Conservation (phyloP, 2,329 filamentous ascomycete species). For the Cladophialophora immunda region DNA sequence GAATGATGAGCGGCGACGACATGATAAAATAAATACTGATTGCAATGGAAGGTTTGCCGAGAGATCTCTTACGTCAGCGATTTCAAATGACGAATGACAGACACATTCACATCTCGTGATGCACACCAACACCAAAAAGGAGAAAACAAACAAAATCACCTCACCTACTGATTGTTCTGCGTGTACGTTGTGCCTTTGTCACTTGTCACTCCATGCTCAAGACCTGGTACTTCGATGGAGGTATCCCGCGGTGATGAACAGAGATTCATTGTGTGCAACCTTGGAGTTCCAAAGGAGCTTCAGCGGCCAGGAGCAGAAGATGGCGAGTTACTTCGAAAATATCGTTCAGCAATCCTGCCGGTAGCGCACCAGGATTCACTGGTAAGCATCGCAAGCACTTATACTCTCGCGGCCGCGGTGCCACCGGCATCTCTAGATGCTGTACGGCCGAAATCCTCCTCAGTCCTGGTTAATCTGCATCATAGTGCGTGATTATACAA, state of each 20-base stretch:
- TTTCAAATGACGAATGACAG: constrained; percentile 3
- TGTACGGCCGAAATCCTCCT: background rate
- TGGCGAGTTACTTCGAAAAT: background rate
- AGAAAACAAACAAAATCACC: background rate
- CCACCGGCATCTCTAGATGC: background rate
- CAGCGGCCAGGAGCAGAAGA: background rate
- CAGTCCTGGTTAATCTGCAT: background rate
- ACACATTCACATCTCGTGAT: background rate
- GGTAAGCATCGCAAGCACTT: background rate
- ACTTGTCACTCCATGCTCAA: background rate
- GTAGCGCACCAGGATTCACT: background rate
- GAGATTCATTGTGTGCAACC: background rate
- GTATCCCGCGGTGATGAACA: background rate
- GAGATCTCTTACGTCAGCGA: background rate
- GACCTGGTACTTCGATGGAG: background rate
- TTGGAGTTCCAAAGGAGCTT: background rate
- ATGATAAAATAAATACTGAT: background rate
- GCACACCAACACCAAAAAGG: background rate
- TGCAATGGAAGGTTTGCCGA: background rate
- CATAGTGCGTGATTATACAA: background rate
- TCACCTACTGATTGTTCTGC: background rate
- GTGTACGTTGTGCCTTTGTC: background rate
- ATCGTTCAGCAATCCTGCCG: background rate
- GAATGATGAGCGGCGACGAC: background rate
- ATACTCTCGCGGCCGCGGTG: background rate